These are phyloP conservation scores for Myxozyma monticola DNA, from an alignment of 805 yeast species.

Conservation along the genomic window DNA sequence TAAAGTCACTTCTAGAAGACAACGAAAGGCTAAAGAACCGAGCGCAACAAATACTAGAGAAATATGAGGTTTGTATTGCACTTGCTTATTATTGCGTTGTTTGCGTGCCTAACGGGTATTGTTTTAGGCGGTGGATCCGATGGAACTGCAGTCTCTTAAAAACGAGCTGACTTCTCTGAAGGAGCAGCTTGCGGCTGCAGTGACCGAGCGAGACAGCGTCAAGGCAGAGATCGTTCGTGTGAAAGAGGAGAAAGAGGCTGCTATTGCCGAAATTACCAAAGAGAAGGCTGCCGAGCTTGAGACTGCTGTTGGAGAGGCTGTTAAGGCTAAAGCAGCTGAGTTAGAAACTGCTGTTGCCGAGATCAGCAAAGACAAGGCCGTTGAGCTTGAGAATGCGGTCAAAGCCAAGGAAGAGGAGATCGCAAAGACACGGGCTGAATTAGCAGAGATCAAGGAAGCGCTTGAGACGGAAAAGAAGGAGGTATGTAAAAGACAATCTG, in stretches of 20 bases:
- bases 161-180: constrained; percentile 34
- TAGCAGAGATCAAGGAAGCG: constrained; percentile 24
- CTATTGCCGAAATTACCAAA: background rate
- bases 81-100: too few species aligned
- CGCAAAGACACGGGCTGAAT: too few species aligned
- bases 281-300: background rate
- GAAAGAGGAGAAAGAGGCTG: constrained; percentile 19
- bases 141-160: constrained; percentile 44
- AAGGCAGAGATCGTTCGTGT: constrained; percentile 32
- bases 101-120: too few species aligned
- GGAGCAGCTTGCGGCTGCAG: constrained; percentile 1
- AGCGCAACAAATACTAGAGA: constrained; percentile 49
- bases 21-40: constrained; percentile 59
- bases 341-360: constrained; percentile 9
- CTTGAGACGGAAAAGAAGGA: constrained; percentile 5
- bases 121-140: constrained; percentile 52
- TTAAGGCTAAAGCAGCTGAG: constrained; percentile 13
- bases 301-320: background rate
- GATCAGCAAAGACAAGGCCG: too few species aligned
- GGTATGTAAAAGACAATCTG: too few species aligned
- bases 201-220: constrained; percentile 24
- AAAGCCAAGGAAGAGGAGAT: too few species aligned
- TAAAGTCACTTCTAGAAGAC: constrained; percentile 53
- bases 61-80: too few species aligned
- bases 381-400: too few species aligned